Conservation (phyloP, 129 eudicot genomes). For the Erigeron canadensis region DNA sequence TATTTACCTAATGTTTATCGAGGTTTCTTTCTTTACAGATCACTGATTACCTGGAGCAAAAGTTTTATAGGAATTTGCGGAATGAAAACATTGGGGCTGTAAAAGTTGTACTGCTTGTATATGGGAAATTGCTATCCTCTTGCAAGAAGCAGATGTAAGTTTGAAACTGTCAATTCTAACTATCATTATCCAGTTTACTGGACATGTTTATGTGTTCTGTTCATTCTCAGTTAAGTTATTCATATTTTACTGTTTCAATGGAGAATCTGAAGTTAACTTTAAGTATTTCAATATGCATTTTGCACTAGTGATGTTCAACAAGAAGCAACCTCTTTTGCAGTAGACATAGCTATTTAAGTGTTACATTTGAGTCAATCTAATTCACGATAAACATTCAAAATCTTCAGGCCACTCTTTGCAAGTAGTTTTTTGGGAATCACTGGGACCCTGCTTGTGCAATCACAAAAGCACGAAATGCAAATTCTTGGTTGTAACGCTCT, state of each 20-base stretch:
- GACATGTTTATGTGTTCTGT: slow-evolving; percentile 13
- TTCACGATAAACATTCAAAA: not conserved
- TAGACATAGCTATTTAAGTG: not conserved
- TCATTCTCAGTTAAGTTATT: not conserved
- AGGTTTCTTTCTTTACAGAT: slow-evolving; percentile 42
- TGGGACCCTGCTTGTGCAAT: slow-evolving; percentile 65
- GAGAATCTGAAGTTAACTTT: not conserved
- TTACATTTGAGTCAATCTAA: not conserved
- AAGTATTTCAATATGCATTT: not conserved
- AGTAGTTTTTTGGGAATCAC: slow-evolving; percentile 65
- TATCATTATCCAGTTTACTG: slow-evolving; percentile 3
- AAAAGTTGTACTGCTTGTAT: slow-evolving; percentile 58
- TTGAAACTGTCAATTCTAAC: slow-evolving; percentile 10
- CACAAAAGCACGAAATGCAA: slow-evolving; percentile 59
- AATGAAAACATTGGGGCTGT: slow-evolving; percentile 56
- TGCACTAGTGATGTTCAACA: slow-evolving; percentile 6
- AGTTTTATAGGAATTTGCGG: slow-evolving; percentile 69
- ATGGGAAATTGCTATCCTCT: slow-evolving; percentile 67
- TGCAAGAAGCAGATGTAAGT: slow-evolving; percentile 93
- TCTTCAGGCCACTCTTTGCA: slow-evolving; percentile 74
- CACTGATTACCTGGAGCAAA: slow-evolving; percentile 67
- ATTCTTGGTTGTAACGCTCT: slow-evolving; percentile 72
- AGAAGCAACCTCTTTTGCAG: slow-evolving; percentile 4
- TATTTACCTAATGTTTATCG: slow-evolving; percentile 16
- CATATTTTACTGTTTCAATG: not conserved